Percentiles rank a stretch among this genome's conserved stretches.
Conservation (phyloP, 371 early-diverging fungal species). For the Blyttiomyces sp. region DNA sequence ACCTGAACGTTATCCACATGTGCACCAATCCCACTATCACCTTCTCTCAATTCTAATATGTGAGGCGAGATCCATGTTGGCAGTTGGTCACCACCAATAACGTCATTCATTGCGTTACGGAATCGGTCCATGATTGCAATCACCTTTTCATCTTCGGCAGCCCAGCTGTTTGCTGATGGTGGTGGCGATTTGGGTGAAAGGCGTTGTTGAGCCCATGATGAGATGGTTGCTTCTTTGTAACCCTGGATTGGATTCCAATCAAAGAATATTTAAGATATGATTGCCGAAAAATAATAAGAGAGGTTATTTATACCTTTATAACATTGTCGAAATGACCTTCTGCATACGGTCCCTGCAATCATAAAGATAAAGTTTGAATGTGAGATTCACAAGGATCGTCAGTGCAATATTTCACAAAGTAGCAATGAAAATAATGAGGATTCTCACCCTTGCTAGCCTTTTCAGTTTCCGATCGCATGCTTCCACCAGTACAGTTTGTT, state of each 20-base stretch:
- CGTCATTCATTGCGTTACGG: neutral
- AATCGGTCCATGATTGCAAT: constrained; percentile 1
- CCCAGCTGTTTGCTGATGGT: neutral
- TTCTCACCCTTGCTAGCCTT: constrained; percentile 25
- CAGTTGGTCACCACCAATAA: neutral
- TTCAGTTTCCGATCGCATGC: constrained; percentile 46
- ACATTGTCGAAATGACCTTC: constrained; percentile 57
- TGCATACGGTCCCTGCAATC: constrained; percentile 40
- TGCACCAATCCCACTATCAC: constrained; percentile 48
- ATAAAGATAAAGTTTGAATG: constrained; percentile 15
- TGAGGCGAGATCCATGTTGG: constrained; percentile 30
- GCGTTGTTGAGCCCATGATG: constrained; percentile 7
- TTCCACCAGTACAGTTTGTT: constrained; percentile 39
- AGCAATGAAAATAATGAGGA: neutral
- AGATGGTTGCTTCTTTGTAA: constrained; percentile 21
- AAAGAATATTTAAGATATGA: neutral
- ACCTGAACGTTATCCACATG: constrained; percentile 59
- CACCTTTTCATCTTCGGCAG: neutral
- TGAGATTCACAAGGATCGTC: neutral
- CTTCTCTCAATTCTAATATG: constrained; percentile 41
- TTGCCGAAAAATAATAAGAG: neutral
- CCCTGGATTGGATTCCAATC: neutral
- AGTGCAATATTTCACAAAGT: neutral
- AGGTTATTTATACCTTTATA: constrained; percentile 30
- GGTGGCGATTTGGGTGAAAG: neutral